Base-by-base conservation (phyloP, 805 yeast species). In the Hanseniaspora hatyaiensis region DNA sequence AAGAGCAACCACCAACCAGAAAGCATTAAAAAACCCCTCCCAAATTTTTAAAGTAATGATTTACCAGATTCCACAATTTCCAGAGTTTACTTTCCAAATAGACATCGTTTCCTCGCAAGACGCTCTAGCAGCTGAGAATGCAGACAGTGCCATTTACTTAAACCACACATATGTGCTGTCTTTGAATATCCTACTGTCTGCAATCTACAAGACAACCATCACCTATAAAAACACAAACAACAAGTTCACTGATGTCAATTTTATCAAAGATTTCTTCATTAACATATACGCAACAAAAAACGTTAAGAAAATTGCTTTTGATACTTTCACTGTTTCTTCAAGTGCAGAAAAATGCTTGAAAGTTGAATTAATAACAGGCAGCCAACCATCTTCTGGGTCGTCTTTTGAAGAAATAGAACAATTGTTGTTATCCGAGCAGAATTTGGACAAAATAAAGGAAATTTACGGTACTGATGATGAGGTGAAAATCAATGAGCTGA, bases 261-360 rank as follows among this genome's bases (percentile, higher is more conserved):
- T 84, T 28, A 82, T 82, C 57, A 78, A 92, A 0, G 94, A 85
- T 56, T 67, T 81, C 33, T 72, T 83, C 20, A 74, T 79, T 56
- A 74, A 78, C 50, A 64, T 85, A 50, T 75, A 87, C 1, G 85
- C 89, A 1, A 71, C 76, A 6, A 78, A 77, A 54, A 82, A 81
- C 57, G 72, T 75, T 33, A 48, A 48, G 15, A 74, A 76, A 45
- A 72, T 70, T 28, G 64, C 65, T 3, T 62, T 75, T 2, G 57
- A 57, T 0, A 65, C 67, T 22, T 49, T 82, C 6, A 57, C 81
- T 3, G 75, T 72, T 9, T 57, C 82, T n/a, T 75, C 74, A 52
- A 67, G 80, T 2, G 36, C 66, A 22, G 60, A 62, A 11, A 42
- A 54, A 26, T 47, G 49, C 4, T 54, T 55, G 16, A 51, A 52